A percentile compares a stretch with the other conserved stretches of the same genome.
These are phyloP conservation scores for Rhododendron griersonianum DNA, from an alignment of 148 eudicot species.

Conservation along the genomic window DNA sequence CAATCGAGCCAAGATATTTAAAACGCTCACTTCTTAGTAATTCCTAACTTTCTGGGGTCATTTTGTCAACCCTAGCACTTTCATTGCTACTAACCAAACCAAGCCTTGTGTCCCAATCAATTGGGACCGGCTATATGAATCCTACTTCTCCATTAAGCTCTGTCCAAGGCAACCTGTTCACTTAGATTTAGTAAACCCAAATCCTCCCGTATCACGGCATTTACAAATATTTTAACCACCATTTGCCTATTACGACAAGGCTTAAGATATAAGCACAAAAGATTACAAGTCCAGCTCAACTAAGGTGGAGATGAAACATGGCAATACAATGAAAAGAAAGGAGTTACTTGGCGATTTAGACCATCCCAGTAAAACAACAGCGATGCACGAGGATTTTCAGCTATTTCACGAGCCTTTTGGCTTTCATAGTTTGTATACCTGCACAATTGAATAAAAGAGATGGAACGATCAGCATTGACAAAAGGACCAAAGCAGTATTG, in stretches of 20 bases:
- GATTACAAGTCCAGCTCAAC: not conserved
- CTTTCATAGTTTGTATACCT: constrained; percentile 98
- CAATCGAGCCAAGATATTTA: not conserved
- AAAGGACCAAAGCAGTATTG: constrained; percentile 3
- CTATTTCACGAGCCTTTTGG: constrained; percentile 65
- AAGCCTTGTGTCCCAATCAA: not conserved
- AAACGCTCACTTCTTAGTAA: not conserved
- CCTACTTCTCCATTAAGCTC: not conserved
- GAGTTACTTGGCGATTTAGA: constrained; percentile 74
- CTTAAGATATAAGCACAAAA: not conserved
- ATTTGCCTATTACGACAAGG: not conserved
- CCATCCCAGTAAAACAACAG: constrained; percentile 87
- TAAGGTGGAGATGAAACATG: not conserved
- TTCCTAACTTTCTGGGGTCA: not conserved
- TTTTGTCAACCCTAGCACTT: not conserved
- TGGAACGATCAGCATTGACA: not conserved
- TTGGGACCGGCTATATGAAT: not conserved
- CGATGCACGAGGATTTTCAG: constrained; percentile 85
- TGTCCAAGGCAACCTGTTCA: not conserved
- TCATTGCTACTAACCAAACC: not conserved
- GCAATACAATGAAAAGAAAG: not conserved
- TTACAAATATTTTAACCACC: not conserved
- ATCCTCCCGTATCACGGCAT: not conserved
- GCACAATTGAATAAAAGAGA: not conserved
- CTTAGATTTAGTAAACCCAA: not conserved